Evolutionary conservation across 805 yeast genomes (phyloP).

Genomic region (Saccharomycopsis guyanensis): DNA sequence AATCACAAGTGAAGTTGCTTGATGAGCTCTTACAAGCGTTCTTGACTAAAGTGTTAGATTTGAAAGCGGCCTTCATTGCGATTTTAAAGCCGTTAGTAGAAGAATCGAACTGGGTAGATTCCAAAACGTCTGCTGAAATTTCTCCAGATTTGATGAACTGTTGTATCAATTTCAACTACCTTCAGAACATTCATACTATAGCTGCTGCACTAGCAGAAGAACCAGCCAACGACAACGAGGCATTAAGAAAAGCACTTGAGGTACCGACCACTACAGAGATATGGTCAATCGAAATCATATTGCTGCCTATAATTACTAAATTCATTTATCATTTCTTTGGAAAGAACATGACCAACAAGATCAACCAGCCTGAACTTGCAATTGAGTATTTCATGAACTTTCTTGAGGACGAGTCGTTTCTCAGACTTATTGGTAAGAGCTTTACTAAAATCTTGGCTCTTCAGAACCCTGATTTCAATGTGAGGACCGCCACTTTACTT

Average conservation of each 20-base stretch:
- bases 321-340: constrained; percentile 21
- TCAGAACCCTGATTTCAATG: not conserved
- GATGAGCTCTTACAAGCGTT: not conserved
- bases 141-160: constrained; percentile 11
- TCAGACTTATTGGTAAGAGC: constrained; percentile 1
- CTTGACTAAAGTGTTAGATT: not conserved
- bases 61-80: constrained; percentile 8
- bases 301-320: constrained; percentile 17
- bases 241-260: not conserved
- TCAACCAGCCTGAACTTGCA: constrained; percentile 19
- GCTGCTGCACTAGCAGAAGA: not conserved
- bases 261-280: not conserved
- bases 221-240: not conserved
- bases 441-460: not conserved
- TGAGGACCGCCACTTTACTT: not conserved
- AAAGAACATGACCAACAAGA: constrained; percentile 19
- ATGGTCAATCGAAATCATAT: constrained; percentile 15
- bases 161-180: constrained; percentile 9
- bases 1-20: too few species aligned
- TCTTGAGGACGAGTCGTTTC: constrained; percentile 9
- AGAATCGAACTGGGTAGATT: constrained; percentile 12
- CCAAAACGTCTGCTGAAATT: not conserved
- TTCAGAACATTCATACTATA: constrained; percentile 7
- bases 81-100: constrained; percentile 12
- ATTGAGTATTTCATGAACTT: constrained; percentile 16